Conservation (phyloP, 495 filamentous ascomycete species). For the Neurospora discreta region DNA sequence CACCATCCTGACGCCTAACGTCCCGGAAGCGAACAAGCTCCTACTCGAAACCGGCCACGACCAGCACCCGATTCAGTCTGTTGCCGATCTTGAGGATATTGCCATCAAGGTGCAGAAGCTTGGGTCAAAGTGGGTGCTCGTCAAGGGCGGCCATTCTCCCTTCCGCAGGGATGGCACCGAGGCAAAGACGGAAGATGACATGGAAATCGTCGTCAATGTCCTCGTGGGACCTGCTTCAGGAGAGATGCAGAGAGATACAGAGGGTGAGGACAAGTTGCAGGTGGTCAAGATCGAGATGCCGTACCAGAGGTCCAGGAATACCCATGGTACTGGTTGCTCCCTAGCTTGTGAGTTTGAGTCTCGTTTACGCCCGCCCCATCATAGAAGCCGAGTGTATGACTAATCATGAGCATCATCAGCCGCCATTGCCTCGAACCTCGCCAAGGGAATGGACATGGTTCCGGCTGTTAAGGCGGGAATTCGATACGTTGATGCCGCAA, state of each 20-base stretch:
- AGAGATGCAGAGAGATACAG: constrained; percentile 15
- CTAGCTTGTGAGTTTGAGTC: constrained; percentile 58
- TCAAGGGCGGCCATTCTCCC: constrained; percentile 92
- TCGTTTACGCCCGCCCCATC: not conserved
- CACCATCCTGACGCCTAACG: constrained; percentile 80
- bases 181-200: constrained; percentile 45
- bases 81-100: constrained; percentile 54
- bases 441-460: constrained; percentile 44
- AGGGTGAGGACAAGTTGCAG: constrained; percentile 1
- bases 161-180: constrained; percentile 49
- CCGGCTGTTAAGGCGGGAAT: constrained; percentile 61
- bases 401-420: constrained; percentile 35
- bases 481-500: constrained; percentile 73
- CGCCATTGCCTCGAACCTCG: constrained; percentile 80
- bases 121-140: constrained; percentile 67
- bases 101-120: constrained; percentile 53
- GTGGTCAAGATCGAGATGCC: constrained; percentile 49
- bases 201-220: constrained; percentile 59
- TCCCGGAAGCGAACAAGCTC: constrained; percentile 75
- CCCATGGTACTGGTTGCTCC: constrained; percentile 92
- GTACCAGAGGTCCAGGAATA: constrained; percentile 64
- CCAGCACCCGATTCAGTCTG: constrained; percentile 36
- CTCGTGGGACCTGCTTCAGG: constrained; percentile 43
- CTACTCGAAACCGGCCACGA: constrained; percentile 47
- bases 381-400: not conserved